Percentiles rank a stretch among this genome's conserved stretches.
These are phyloP conservation scores for Lodderomyces metapsilosis DNA, from an alignment of 1,139 yeast genomes.

Conservation along the genomic window DNA sequence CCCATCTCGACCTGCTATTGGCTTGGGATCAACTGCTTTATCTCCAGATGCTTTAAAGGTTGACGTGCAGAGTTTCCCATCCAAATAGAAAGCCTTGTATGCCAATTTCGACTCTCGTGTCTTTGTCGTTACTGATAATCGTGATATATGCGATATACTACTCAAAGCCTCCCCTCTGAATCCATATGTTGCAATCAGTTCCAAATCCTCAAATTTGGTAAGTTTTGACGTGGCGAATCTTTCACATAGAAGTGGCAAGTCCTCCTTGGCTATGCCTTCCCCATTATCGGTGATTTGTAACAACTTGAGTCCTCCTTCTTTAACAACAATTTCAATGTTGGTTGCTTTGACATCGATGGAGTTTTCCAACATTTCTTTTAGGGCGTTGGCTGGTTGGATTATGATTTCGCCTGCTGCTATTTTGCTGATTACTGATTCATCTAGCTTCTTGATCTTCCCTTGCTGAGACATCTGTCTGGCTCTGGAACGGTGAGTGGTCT, in stretches of 20 bases:
- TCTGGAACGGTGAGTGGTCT: not conserved
- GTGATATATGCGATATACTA: conserved; percentile 57
- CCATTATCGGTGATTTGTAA: conserved; percentile 58
- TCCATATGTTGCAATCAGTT: conserved; percentile 53
- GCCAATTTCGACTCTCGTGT: conserved; percentile 61
- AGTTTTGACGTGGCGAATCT: conserved; percentile 59
- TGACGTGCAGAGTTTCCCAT: conserved; percentile 55
- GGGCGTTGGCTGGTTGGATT: conserved; percentile 82
- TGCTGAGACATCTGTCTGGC: no score
- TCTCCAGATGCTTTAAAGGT: conserved; percentile 27
- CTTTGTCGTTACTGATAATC: conserved; percentile 78
- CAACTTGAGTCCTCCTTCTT: conserved; percentile 54
- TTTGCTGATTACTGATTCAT: conserved; percentile 70
- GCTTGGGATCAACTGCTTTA: conserved; percentile 48
- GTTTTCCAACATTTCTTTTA: conserved; percentile 57
- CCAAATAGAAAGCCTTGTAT: conserved; percentile 58
- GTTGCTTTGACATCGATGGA: conserved; percentile 52
- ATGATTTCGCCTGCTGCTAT: conserved; percentile 99
- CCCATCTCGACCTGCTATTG: conserved; percentile 86
- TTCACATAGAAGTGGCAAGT: conserved; percentile 50
- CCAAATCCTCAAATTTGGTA: conserved; percentile 47
- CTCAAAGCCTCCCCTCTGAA: conserved; percentile 64
- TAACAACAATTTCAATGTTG: conserved; percentile 47
- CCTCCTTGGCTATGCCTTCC: conserved; percentile 45
- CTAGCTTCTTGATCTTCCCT: conserved; percentile 44